A percentile compares a stretch with the other conserved stretches of the same genome.
These are phyloP conservation scores for Komagataella phaffii DNA, from an alignment of 805 yeast species.

Conservation along the genomic window DNA sequence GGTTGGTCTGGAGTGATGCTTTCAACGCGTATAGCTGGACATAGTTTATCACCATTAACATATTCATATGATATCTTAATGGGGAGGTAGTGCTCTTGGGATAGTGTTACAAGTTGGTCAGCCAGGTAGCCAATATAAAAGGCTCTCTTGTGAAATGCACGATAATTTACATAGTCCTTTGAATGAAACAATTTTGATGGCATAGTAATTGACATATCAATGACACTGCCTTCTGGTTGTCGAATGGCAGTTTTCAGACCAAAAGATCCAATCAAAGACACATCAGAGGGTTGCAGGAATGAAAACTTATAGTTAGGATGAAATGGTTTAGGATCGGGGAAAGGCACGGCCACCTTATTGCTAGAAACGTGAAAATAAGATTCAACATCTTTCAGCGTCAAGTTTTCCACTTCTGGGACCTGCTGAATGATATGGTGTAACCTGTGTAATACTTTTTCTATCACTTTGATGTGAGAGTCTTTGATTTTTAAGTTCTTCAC, in stretches of 20 bases:
- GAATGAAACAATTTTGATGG: conserved; percentile 62
- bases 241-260: conserved; percentile 74
- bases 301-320: conserved; percentile 60
- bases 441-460: conserved; percentile 67
- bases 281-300: conserved; percentile 55
- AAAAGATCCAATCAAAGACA: conserved; percentile 79
- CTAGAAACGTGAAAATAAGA: conserved; percentile 26
- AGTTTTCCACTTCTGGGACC: conserved; percentile 41
- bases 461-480: conserved; percentile 47
- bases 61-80: conserved; percentile 50
- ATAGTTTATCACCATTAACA: conserved; percentile 61
- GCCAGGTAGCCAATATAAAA: conserved; percentile 76
- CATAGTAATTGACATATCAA: conserved; percentile 78
- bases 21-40: conserved; percentile 60
- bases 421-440: conserved; percentile 54
- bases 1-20: conserved; percentile 29
- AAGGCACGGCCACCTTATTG: conserved; percentile 57
- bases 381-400: conserved; percentile 48
- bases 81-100: conserved; percentile 44
- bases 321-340: conserved; percentile 66
- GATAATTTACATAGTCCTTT: conserved; percentile 81
- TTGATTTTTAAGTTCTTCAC: conserved; percentile 68
- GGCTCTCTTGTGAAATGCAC: conserved; percentile 83
- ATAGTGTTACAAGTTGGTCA: conserved; percentile 39
- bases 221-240: conserved; percentile 43